Evolutionary conservation across 1,139 yeast species (phyloP), one percentile per base, ranked within the genome.

Genomic region (Zygoascus sp.): DNA sequence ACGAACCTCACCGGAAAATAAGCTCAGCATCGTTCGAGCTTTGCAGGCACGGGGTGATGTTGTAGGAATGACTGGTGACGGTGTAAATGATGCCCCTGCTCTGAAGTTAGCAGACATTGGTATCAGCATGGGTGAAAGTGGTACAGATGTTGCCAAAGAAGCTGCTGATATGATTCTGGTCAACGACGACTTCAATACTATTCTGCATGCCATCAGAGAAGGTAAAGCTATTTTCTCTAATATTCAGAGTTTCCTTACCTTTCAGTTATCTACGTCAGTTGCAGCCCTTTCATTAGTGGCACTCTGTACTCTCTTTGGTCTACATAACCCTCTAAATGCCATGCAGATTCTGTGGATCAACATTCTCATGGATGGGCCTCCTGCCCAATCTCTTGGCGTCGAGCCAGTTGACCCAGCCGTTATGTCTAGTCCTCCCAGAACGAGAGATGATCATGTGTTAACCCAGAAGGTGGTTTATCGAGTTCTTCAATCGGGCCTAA

Each of bases 11-110:
- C 98, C 98, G 1, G 96, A 90, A 63, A 96, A 92, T 70, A 92
- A 92, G 65, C 86, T 92, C 51, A 75, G 85, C 46, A 92, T 92
- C 66, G 96, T 92, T 27, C 79, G 86, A 60, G 97, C 97, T 0
- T 75, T 92, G 57, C 97, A 92, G 66, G 76, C 81, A 61, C 78
- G 95, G 59, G 97, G 97, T 41, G 96, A 92, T 65, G 83, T 90
- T 53, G 98, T 92, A 43, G 98, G 97, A 36, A 92, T 92, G 98
- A 92, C 97, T 9, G 98, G 98, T 56, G 98, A 92, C 67, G 98
- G 98, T 68, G 98, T 92, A 22, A 92, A 92, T 64, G 98, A 92
- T 69, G 97, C 98, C 0, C 98, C 98, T n/a, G 97, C 98, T 4
- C 76, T 92, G 59, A 92, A 92, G 65, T 75, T 90, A 61, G 98